Conservation (phyloP, 345 rosid species). For the Zanthoxylum bungeanum region DNA sequence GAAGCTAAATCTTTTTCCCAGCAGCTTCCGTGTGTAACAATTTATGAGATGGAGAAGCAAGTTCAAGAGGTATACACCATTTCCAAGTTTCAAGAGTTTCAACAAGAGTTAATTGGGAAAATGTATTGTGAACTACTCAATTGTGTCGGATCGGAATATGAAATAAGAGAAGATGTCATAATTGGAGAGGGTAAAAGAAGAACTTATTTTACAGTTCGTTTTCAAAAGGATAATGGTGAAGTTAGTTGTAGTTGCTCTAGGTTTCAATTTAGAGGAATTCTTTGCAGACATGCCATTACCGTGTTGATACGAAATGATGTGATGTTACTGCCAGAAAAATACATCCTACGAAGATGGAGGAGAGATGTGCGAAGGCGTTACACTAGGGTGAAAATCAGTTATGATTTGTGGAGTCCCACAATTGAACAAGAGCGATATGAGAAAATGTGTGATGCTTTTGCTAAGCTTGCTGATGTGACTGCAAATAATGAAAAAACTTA, state of each 20-base stretch:
- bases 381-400: too few relatives aligned
- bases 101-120: not conserved
- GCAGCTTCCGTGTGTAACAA: not conserved
- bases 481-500: too few relatives aligned
- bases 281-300: not conserved
- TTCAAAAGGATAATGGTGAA: too few relatives aligned
- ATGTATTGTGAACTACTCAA: not conserved
- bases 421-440: too few relatives aligned
- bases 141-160: not conserved
- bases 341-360: not conserved
- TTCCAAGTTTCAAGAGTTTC: not conserved
- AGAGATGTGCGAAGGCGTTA: too few relatives aligned
- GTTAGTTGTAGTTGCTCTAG: too few relatives aligned
- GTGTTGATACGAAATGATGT: not conserved
- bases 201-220: not conserved
- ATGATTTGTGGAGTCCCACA: too few relatives aligned
- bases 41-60: not conserved
- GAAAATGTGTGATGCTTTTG: too few relatives aligned
- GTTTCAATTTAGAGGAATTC: not conserved
- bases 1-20: constrained; percentile 19
- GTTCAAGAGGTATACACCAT: not conserved
- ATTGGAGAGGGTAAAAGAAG: not conserved
- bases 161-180: not conserved
- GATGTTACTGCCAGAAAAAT: not conserved
- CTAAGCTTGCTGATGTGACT: too few relatives aligned